Evolutionary conservation across 2,329 filamentous ascomycete genomes (phyloP).

Genomic region (Reticulascus tulasneorum): DNA sequence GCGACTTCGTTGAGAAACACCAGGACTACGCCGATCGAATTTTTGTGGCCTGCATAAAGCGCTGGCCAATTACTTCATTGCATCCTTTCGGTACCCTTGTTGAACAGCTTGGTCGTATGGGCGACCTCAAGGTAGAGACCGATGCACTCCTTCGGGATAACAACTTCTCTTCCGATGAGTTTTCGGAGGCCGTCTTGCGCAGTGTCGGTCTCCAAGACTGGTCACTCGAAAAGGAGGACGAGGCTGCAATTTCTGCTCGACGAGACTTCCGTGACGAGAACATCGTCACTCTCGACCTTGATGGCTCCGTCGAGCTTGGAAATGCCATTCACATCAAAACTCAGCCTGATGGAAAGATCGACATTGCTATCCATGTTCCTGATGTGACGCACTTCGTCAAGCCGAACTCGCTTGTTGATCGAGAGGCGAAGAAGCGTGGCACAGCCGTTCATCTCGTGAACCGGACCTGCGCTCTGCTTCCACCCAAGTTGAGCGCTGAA

Average conservation of each 20-base stretch:
- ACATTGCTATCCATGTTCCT: constrained; percentile 91
- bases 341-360: constrained; percentile 77
- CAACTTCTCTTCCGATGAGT: constrained; percentile 97
- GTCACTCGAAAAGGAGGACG: constrained; percentile 80
- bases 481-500: constrained; percentile 77
- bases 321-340: constrained; percentile 91
- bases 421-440: constrained; percentile 96
- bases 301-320: constrained; percentile 81
- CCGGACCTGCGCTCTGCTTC: constrained; percentile 81
- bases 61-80: constrained; percentile 98
- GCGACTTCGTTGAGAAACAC: constrained; percentile 97
- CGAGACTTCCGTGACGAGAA: constrained; percentile 88
- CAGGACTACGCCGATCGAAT: constrained; percentile 97
- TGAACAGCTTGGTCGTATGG: constrained; percentile 95
- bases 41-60: constrained; percentile 98
- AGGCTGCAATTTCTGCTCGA: constrained; percentile 66
- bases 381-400: constrained; percentile 98
- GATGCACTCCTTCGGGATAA: constrained; percentile 96
- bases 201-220: constrained; percentile 91
- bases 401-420: constrained; percentile 88
- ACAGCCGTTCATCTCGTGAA: constrained; percentile 95
- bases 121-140: constrained; percentile 94
- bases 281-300: constrained; percentile 88
- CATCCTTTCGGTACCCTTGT: constrained; percentile 97
- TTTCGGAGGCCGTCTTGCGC: constrained; percentile 91